Evolutionary conservation across 2,329 filamentous ascomycete genomes (phyloP).

Genomic region (Pestalotiopsis sp.): DNA sequence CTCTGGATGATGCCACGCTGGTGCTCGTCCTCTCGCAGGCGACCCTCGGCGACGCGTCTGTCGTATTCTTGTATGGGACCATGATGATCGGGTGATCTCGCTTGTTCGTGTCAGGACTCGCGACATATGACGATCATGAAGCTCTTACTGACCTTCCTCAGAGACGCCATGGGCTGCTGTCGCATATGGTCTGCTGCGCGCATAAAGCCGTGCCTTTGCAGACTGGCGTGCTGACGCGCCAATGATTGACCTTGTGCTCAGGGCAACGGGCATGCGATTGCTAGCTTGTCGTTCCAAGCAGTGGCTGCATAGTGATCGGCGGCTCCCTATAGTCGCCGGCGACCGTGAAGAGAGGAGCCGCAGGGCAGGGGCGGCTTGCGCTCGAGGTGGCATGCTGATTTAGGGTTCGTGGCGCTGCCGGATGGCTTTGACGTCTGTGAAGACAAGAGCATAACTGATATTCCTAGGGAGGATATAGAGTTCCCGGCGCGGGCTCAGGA

Average conservation of each 20-base stretch:
- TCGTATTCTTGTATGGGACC: conserved; percentile 92
- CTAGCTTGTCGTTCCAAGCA: neutral
- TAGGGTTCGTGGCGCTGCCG: neutral
- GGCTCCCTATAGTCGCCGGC: neutral
- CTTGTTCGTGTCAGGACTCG: neutral
- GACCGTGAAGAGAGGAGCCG: conserved; percentile 12
- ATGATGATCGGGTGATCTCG: neutral
- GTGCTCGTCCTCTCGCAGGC: conserved; percentile 84
- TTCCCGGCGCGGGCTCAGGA: neutral
- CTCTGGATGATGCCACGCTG: conserved; percentile 90
- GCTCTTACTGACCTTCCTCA: conserved; percentile 12
- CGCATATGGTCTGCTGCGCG: conserved; percentile 9
- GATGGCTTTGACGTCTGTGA: neutral
- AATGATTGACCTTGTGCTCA: neutral
- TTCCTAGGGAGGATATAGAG: neutral
- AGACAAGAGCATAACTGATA: neutral
- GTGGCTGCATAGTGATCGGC: conserved; percentile 11
- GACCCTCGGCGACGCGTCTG: conserved; percentile 71
- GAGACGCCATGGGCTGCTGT: conserved; percentile 3
- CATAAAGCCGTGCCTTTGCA: neutral
- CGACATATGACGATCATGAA: neutral
- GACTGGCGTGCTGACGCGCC: neutral
- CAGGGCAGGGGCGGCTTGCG: neutral
- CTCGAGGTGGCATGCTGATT: neutral
- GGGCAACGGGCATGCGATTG: neutral